Evolutionary conservation across 768 basidiomycete species (phyloP).

Genomic region (Amanita jacksonii): DNA sequence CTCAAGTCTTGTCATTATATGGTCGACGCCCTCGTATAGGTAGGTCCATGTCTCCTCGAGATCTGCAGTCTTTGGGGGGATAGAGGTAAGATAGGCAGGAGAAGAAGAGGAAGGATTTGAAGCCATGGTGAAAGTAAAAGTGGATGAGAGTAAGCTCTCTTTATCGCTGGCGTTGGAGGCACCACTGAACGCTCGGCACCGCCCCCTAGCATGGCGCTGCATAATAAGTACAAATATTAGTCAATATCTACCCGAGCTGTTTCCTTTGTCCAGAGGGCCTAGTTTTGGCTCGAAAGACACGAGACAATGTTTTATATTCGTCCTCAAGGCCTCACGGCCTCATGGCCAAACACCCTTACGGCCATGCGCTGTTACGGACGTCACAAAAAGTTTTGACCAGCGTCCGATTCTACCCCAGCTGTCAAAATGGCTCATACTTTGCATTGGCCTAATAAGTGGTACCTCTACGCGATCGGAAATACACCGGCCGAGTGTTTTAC

Average conservation of each 20-base stretch:
- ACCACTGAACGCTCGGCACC: neutral
- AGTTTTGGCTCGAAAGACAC: too few relatives aligned
- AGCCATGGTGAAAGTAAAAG: slow-evolving; percentile 23
- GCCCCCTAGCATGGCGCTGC: too few relatives aligned
- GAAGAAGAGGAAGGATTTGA: slow-evolving; percentile 19
- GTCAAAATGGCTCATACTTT: slow-evolving; percentile 27
- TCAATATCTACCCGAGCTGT: too few relatives aligned
- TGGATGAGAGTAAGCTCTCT: neutral
- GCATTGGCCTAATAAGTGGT: slow-evolving; percentile 27
- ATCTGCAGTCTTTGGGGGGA: slow-evolving; percentile 66
- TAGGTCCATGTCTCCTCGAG: slow-evolving; percentile 84
- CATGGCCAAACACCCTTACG: too few relatives aligned
- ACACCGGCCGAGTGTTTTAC: slow-evolving; percentile 36
- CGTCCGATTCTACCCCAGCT: too few relatives aligned
- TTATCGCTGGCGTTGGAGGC: neutral
- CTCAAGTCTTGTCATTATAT: slow-evolving; percentile 86
- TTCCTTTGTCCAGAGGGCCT: too few relatives aligned
- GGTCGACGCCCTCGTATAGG: slow-evolving; percentile 77
- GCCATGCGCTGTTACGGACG: too few relatives aligned
- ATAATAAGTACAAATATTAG: too few relatives aligned
- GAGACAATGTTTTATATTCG: too few relatives aligned
- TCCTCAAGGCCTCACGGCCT: too few relatives aligned
- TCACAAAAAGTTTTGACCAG: too few relatives aligned
- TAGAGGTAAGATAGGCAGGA: slow-evolving; percentile 26
- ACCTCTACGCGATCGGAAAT: slow-evolving; percentile 44